These are phyloP conservation scores for Metschnikowia vanudenii DNA, from an alignment of 805 yeast genomes.

Conservation along the genomic window DNA sequence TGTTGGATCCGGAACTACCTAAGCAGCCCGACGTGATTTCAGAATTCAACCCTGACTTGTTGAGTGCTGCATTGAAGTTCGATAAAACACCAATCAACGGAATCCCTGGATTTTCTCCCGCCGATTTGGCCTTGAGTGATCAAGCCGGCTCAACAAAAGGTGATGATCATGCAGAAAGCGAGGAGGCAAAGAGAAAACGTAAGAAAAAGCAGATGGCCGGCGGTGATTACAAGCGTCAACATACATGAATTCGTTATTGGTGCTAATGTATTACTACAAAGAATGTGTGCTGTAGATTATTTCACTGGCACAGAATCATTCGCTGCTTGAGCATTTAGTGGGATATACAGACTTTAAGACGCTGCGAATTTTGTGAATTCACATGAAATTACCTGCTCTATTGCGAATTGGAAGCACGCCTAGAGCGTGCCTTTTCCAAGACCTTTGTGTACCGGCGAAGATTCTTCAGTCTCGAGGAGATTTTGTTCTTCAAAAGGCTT, in stretches of 20 bases:
- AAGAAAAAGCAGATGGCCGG: conserved; percentile 41
- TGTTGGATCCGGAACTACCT: conserved; percentile 38
- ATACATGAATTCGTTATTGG: conserved; percentile 18
- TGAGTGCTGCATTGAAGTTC: conserved; percentile 52
- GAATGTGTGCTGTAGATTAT: neutral
- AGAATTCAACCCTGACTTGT: conserved; percentile 48
- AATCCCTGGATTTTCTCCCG: conserved; percentile 72
- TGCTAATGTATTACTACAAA: neutral
- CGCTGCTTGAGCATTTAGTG: no score
- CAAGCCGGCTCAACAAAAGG: conserved; percentile 41
- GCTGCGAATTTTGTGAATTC: no score
- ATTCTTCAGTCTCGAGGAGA: conserved; percentile 17
- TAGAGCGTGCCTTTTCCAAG: no score
- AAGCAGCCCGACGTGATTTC: conserved; percentile 47
- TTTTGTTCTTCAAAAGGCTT: conserved; percentile 34
- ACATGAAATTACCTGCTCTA: no score
- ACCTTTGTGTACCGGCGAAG: conserved; percentile 1
- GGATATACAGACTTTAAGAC: no score
- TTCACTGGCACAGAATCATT: neutral
- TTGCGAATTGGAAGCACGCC: no score
- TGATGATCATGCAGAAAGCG: conserved; percentile 40
- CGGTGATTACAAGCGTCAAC: conserved; percentile 39
- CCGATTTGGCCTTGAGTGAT: conserved; percentile 62
- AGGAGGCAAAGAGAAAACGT: conserved; percentile 32
- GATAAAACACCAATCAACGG: conserved; percentile 68